Evolutionary conservation across 2,329 filamentous ascomycete species (phyloP), one percentile per base, ranked within the genome.

Genomic region (Fusarium sp.): DNA sequence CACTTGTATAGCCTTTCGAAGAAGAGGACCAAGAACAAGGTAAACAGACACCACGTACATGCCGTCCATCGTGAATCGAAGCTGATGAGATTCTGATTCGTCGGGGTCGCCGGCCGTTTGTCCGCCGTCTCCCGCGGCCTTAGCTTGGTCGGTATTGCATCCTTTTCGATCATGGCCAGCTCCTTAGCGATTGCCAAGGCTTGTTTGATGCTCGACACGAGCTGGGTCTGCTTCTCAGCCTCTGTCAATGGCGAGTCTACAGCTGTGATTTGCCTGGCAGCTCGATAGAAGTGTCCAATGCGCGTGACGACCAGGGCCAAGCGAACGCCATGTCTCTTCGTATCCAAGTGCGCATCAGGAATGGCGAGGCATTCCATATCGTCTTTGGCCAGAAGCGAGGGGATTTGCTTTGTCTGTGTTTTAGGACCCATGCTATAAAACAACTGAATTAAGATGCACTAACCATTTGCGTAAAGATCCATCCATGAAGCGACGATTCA

Each of bases 381-480:
- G 3, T 69, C 52, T 24, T 55, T 52, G 45, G 48, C 25, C 25
- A 47, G 54, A 22, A 69, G 45, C 6, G 67, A 66, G 11, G 56
- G 56, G 24, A 69, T 44, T 69, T 69, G 67, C 67, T 69, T 52
- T n/a, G 60, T 46, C 42, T 25, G 48, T 42, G 46, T 49, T 53
- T 54, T 54, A 51, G 49, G 5, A 44, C 42, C 41, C 34, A 27
- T 40, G 47, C 18, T 42, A 52, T 37, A 62, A 40, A 42, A 53
- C 37, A 13, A 7, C 3, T 9, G 20, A n/a, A 7, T 30, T 53
- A 66, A 66, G 29, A 4, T n/a, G 24, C 32, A 66, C 66, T 62
- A n/a, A 69, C 67, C 65, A 69, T 24, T 48, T 61, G 57, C 8
- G 66, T 57, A 18, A 69, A 69, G 2, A 69, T 70, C 67, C 67